A percentile compares a stretch with the other conserved stretches of the same genome.
Evolutionary conservation across 2,329 filamentous ascomycete species (phyloP).

Genomic region (Cadophora malorum): DNA sequence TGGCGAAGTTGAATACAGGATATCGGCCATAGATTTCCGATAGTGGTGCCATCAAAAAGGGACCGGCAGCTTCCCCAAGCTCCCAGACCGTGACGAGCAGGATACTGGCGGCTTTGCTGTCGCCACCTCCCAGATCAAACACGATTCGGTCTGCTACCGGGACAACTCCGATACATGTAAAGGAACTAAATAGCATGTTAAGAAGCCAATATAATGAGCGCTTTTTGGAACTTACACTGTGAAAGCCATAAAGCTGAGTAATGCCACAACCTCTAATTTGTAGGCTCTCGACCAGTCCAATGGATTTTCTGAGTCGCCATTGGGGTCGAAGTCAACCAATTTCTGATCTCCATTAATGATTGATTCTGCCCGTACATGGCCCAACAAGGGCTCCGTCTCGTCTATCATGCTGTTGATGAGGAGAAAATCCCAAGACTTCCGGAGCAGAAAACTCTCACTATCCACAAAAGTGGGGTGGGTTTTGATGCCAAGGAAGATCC

Average conservation of each 20-base stretch:
- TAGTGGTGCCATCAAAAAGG: slow-evolving; percentile 52
- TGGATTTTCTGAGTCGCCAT: slow-evolving; percentile 58
- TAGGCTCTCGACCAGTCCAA: slow-evolving; percentile 58
- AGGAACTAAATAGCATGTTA: slow-evolving; percentile 52
- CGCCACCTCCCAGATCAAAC: slow-evolving; percentile 51
- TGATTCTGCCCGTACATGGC: slow-evolving; percentile 12
- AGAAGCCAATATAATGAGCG: background rate
- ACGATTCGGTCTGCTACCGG: slow-evolving; percentile 60
- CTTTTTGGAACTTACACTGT: slow-evolving; percentile 53
- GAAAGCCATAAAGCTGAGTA: slow-evolving; percentile 61
- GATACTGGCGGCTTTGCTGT: slow-evolving; percentile 55
- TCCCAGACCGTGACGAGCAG: slow-evolving; percentile 57
- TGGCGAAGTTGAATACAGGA: slow-evolving; percentile 51
- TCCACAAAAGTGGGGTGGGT: slow-evolving; percentile 8
- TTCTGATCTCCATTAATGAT: slow-evolving; percentile 20
- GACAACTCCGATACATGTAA: slow-evolving; percentile 62
- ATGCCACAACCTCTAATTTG: slow-evolving; percentile 59
- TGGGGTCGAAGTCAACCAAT: slow-evolving; percentile 53
- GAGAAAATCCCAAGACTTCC: background rate
- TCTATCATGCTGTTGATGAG: slow-evolving; percentile 29
- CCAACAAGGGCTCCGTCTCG: slow-evolving; percentile 35
- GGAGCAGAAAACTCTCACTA: background rate
- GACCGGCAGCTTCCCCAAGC: slow-evolving; percentile 54
- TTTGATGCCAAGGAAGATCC: slow-evolving; percentile 2
- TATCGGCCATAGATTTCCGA: slow-evolving; percentile 53